Base-by-base conservation (phyloP, 495 filamentous ascomycete genomes). In the Penicillium odoratum region DNA sequence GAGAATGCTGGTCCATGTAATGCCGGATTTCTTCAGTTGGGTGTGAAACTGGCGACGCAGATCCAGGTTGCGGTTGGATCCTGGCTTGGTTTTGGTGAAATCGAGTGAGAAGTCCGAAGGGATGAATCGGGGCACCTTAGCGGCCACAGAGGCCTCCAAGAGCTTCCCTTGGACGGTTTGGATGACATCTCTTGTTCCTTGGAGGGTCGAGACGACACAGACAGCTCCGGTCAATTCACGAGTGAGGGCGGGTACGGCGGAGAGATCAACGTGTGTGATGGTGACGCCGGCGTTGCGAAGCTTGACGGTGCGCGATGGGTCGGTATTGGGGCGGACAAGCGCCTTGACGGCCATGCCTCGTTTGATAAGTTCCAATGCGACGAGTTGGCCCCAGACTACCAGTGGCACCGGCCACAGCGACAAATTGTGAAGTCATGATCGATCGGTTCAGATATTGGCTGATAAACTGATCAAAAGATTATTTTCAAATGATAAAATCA, bases 291-390 rank as follows among this genome's bases (percentile, higher is more conserved):
- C 45, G 25, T 52, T 50, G 28, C 47, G 55, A 45, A 63, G 60
- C 21, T 45, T 51, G 10, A 55, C 29, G 44, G 51, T 55, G 30
- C 60, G 60, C 13, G 46, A 55, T 28, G 55, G 51, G 25, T 55
- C 46, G n/a, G 60, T 63, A 36, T 56, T 52, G 3, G 60, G 60
- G 40, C 60, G 60, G 1, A 63, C 60, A 7, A 63, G 55, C 30
- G 60, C 60, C 42, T 63, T 63, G 16, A 63, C 60, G 7, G 60
- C 18, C 16, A 56, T 48, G 18, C 55, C 60, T 9, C 60, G 60
- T 13, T 58, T 51, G 8, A 48, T 15, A 4, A 62, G 40, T 30
- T 50, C 55, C 29, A 40, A 30, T 10, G 52, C 47, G 33, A 62
- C 51, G 8, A 62, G 55, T 25, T 52, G 44, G 29, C 60, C 60